Conservation (phyloP, 495 filamentous ascomycete genomes). For the Jackrogersella minutella region DNA sequence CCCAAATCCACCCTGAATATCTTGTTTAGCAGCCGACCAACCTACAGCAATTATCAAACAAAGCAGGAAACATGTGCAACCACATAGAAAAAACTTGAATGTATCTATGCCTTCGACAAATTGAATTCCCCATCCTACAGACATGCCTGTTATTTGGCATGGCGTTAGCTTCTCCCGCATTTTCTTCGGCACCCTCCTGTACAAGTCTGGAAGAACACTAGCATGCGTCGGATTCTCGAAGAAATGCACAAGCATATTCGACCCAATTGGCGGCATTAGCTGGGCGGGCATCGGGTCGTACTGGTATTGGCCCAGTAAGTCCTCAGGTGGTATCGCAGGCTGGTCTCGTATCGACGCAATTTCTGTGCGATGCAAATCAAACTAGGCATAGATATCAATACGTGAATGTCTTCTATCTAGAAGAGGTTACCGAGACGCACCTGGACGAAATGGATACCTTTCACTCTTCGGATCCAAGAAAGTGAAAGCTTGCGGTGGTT, state of each 20-base stretch:
- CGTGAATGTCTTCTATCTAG: too few relatives aligned
- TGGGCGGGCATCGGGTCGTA: too few relatives aligned
- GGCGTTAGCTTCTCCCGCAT: constrained; percentile 2
- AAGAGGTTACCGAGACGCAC: not conserved
- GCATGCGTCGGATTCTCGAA: constrained; percentile 17
- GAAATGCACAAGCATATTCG: constrained; percentile 21
- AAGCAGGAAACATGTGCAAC: not conserved
- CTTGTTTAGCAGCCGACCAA: constrained; percentile 4
- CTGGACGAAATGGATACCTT: constrained; percentile 18
- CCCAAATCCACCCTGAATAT: constrained; percentile 16
- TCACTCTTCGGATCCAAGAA: too few relatives aligned
- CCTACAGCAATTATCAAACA: constrained; percentile 8
- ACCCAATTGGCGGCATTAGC: constrained; percentile 11
- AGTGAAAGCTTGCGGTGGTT: constrained; percentile 3
- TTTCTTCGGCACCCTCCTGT: constrained; percentile 26
- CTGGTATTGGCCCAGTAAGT: too few relatives aligned
- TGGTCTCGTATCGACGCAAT: too few relatives aligned
- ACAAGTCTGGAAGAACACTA: constrained; percentile 9
- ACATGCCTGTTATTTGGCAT: constrained; percentile 7
- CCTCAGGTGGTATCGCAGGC: too few relatives aligned
- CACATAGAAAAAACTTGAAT: constrained; percentile 11
- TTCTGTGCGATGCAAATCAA: too few relatives aligned
- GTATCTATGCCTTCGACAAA: constrained; percentile 14
- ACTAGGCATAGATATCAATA: too few relatives aligned
- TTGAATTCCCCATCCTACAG: constrained; percentile 22